Percentiles rank a stretch among this genome's conserved stretches.
Evolutionary conservation across 1,284 basidiomycete genomes (phyloP).

Genomic region (Leccinum solheimii): DNA sequence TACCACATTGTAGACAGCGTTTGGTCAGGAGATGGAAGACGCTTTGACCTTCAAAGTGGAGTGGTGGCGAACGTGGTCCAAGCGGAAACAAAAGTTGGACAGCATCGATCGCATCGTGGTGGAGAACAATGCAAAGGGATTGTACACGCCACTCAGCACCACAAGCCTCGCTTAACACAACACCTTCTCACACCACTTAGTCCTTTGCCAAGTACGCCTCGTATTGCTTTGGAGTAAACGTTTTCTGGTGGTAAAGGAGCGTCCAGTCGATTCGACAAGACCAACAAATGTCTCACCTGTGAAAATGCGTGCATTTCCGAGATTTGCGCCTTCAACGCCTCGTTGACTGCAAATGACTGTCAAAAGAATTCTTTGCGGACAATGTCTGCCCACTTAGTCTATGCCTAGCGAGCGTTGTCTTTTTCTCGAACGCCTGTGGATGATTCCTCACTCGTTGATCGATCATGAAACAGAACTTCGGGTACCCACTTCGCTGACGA

Average conservation of each 20-base stretch:
- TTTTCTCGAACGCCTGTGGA: slow-evolving; percentile 67
- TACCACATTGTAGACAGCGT: slow-evolving; percentile 11
- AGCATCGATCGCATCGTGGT: neutral
- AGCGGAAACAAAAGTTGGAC: slow-evolving; percentile 12
- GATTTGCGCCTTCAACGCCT: slow-evolving; percentile 69
- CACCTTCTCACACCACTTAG: slow-evolving; percentile 6
- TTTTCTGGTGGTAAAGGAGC: slow-evolving; percentile 51
- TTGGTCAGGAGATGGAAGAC: neutral
- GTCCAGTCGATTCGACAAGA: slow-evolving; percentile 1
- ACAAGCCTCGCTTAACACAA: neutral
- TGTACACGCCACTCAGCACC: neutral
- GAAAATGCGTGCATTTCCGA: slow-evolving; percentile 82
- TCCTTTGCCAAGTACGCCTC: slow-evolving; percentile 50
- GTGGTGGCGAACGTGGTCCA: slow-evolving; percentile 5
- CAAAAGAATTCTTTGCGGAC: neutral
- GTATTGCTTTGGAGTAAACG: slow-evolving; percentile 72
- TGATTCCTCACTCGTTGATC: slow-evolving; percentile 1
- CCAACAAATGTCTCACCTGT: slow-evolving; percentile 50
- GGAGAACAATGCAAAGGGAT: slow-evolving; percentile 13
- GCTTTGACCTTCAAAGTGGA: slow-evolving; percentile 13
- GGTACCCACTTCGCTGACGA: slow-evolving; percentile 68
- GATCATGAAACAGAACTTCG: neutral
- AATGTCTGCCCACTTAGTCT: slow-evolving; percentile 50
- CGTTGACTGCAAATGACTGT: slow-evolving; percentile 56
- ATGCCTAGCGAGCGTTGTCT: slow-evolving; percentile 71